These are phyloP conservation scores for Avena eriantha DNA, from an alignment of 176 grass and related monocot genomes.

Conservation along the genomic window DNA sequence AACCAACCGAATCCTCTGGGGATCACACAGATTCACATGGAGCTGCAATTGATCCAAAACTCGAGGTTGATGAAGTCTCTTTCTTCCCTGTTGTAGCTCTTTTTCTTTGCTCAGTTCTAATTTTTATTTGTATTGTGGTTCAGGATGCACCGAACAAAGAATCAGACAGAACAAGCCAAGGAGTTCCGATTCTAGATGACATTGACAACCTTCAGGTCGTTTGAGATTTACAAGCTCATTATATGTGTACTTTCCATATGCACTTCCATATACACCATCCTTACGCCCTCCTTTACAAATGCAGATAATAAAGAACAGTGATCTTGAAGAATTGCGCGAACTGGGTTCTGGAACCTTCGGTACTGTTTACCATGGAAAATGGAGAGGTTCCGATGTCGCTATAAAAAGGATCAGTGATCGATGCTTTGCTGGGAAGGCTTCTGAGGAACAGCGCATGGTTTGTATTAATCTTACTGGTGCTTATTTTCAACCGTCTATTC, in stretches of 20 bases:
- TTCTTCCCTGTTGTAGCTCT: conserved; percentile 18
- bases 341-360: conserved; percentile 94
- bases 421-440: conserved; percentile 90
- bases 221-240: background rate
- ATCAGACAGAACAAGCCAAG: conserved; percentile 67
- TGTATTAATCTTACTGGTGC: conserved; percentile 9
- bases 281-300: conserved; percentile 28
- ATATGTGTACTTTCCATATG: background rate
- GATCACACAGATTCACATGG: conserved; percentile 43
- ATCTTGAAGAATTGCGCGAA: conserved; percentile 96
- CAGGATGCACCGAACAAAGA: conserved; percentile 58
- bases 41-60: conserved; percentile 60
- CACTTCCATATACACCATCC: background rate
- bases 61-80: conserved; percentile 57
- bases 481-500: conserved; percentile 11
- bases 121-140: conserved; percentile 29
- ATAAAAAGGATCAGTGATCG: conserved; percentile 97
- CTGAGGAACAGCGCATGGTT: conserved; percentile 88
- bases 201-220: conserved; percentile 71
- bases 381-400: conserved; percentile 94
- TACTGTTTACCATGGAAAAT: conserved; percentile 99
- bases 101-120: conserved; percentile 20
- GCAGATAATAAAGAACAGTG: conserved; percentile 93
- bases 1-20: conserved; percentile 40
- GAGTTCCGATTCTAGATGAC: conserved; percentile 60